Evolutionary conservation across 352 stramenopile species (phyloP), one percentile per base, ranked within the genome.

Genomic region (Phytopythium kandeliae): DNA sequence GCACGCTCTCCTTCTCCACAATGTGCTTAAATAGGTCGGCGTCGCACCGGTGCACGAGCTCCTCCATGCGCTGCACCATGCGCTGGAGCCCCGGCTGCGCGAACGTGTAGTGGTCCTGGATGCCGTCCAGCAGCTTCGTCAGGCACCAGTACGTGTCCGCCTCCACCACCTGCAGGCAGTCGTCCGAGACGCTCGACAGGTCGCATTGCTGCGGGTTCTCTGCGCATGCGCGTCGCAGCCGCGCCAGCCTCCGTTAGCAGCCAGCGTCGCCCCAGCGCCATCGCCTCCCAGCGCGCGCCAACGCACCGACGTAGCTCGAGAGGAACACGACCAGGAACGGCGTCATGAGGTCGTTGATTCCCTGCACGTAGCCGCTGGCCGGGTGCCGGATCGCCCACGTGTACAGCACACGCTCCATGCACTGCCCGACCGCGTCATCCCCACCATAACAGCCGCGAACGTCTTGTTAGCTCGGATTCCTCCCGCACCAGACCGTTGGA

Each of bases 41-140:
- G 65, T 99, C 97, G 57, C 98, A 98, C 28, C 97, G 85, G 60
- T 92, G 85, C 19, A 99, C 90, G 24, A 99, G 78, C 58, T 99
- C 97, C 66, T 99, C 91, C 60, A 99, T 90, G 34, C 84, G 78
- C 63, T 98, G 91, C 35, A 99, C 92, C 97, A 99, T 99, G 33
- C 96, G 89, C 76, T 99, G 97, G 24, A 99, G 79, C 9, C 97
- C 97, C 12, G 97, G 97, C 76, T 99, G 97, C 55, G 96, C 92
- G 40, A 97, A 96, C 12, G 97, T 99, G 68, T 99, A 99, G 73
- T 99, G 97, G 77, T 99, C 97, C 73, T 94, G 96, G 58, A 99
- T 99, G 38, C 96, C 92, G 55, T 98, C 94, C 42, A 99, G 74
- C 2, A 99, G 71, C 66, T 98, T 99, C 22, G 95, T 99, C 33